Evolutionary conservation across 768 basidiomycete species (phyloP), one percentile per base, ranked within the genome.

Genomic region (Xerocomus brunneocitrinus): DNA sequence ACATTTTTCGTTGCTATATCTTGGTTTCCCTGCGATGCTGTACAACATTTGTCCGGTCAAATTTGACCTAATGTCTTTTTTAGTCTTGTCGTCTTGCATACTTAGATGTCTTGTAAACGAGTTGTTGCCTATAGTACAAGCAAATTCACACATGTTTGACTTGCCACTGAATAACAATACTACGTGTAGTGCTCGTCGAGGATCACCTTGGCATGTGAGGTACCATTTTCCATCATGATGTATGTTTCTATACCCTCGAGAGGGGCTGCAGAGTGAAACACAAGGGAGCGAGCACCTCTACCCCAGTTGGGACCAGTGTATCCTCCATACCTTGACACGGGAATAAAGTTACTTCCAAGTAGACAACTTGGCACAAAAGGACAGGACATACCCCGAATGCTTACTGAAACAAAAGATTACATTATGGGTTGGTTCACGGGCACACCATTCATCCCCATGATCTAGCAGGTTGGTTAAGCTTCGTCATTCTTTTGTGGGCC

Each of bases 391-490:
- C 82, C 87, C 87, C 2, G 85, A 84, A 63, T 89, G 88, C 64
- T 89, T 89, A 62, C 79, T 36, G 57, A 89, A 91, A 64, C 88
- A 91, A 65, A 89, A 87, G 0, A 86, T 78, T 8, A 85, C 76
- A 38, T 79, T 70, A 55, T 81, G 81, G 4, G 74, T 76, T 2
- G 78, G 77, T 55, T 88, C 84, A 16, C 85, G 80, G 8, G 79
- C 78, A 55, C 88, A 90, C 88, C 88, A 90, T 64, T 89, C 86
- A 53, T 89, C 77, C 1, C 88, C 88, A 57, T 90, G 88, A 63
- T 86, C 87, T 86, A 57, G 57, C 32, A 27, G 22, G 38, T 14
- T 12, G 16, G 32, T 58, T 36, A 53, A 31, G 24, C 49, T 1
- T 25, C 22, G 53, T 16, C 6, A 24, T 24, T 5, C 10, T n/a